phyloP scores from a whole-genome alignment of 108 stramenopile genomes.

The Cylindrotheca closterium region DNA sequence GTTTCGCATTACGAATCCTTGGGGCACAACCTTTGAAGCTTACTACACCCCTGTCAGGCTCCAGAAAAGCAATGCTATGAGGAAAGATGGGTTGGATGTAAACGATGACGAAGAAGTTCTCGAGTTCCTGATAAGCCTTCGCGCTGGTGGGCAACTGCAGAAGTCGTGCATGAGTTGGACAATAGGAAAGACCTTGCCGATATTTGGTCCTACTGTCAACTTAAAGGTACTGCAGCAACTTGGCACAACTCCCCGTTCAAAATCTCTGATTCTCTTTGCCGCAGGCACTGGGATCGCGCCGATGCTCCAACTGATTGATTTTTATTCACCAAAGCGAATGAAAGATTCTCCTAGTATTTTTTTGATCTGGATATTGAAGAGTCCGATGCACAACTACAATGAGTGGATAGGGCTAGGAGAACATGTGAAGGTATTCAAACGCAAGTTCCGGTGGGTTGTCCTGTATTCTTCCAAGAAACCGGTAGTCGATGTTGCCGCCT shows the following conservation, averaged over 20 bases:
- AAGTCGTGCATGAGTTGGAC: not conserved
- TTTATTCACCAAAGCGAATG: not conserved
- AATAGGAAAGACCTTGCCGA: not conserved
- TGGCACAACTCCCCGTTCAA: no score
- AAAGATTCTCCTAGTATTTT: not conserved
- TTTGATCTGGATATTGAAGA: not conserved
- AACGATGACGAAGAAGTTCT: not conserved
- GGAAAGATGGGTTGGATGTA: not conserved
- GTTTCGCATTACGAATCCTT: not conserved
- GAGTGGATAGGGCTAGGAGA: not conserved
- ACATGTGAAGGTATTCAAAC: not conserved
- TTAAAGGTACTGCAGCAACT: not conserved
- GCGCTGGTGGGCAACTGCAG: not conserved
- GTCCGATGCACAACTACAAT: not conserved
- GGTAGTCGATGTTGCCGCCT: no score
- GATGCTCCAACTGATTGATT: conserved; percentile 9
- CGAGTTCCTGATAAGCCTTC: conserved; percentile 1
- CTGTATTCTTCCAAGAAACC: conserved; percentile 8
- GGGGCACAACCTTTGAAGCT: not conserved
- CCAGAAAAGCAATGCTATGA: not conserved
- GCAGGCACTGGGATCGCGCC: not conserved
- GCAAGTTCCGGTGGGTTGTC: not conserved
- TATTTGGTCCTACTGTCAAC: not conserved
- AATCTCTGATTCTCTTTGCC: not conserved
- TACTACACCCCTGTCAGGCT: conserved; percentile 1